Evolutionary conservation across 2,329 filamentous ascomycete species (phyloP), one percentile per base, ranked within the genome.

Genomic region (Talaromyces marneffei): DNA sequence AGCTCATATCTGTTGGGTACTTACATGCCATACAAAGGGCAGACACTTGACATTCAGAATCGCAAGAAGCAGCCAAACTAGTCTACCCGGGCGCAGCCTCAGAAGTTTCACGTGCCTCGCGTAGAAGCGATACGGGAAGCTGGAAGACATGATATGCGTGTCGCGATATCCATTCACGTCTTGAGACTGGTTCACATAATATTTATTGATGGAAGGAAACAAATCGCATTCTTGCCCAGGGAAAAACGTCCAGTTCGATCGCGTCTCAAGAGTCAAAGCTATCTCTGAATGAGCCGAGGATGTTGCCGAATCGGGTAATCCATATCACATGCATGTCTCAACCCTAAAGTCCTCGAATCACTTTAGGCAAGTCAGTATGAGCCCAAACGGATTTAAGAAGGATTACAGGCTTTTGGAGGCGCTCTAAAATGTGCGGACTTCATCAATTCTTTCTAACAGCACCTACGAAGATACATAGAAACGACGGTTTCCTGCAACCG

Each of bases 1-100:
- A 1, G 4, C 16, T 29, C 23, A 20, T 31, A 18, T 9, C 44
- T 29, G 23, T 16, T 8, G 8, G 31, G 16, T 9, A 63, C 62
- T 62, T 62, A 64, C 62, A 33, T 59, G 54, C 62, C 62, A 64
- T 42, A 59, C 62, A 3, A 64, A 53, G 2, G 62, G 62, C 18
- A 64, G 35, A 31, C 59, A 55, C 52, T 64, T 64, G 25, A 59
- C 35, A 52, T 64, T 64, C 18, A 61, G 29, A 16, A 57, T 14
- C 2, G 59, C 54, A 31, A 61, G 42, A 29, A 56, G n/a, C 18
- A 61, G 59, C 59, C 53, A 56, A 10, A 56, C 16, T 8, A 61
- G 8, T 33, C 42, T 57, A 35, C 54, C 56, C 6, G 27, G 18
- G 18, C 53, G 53, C 27, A 56, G 23, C 10, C 59, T 53, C 18